Percentiles rank a stretch among this genome's conserved stretches.
These are phyloP conservation scores for Lenzites betulinus DNA, from an alignment of 768 basidiomycete genomes.

Conservation along the genomic window DNA sequence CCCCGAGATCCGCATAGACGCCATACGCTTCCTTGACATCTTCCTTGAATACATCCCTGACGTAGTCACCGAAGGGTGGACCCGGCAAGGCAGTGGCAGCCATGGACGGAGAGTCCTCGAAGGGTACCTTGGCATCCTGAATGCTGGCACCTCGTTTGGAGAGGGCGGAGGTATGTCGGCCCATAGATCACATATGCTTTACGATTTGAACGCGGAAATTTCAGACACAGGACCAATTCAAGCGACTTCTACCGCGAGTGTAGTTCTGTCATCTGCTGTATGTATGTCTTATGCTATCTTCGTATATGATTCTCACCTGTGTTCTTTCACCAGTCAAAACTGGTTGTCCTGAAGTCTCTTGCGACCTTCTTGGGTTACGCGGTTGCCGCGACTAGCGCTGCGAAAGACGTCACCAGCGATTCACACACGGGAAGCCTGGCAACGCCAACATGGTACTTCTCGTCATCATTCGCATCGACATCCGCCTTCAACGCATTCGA, in stretches of 20 bases:
- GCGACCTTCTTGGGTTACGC: slow-evolving; percentile 63
- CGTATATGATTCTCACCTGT: slow-evolving; percentile 5
- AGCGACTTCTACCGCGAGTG: slow-evolving; percentile 64
- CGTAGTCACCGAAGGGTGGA: slow-evolving; percentile 70
- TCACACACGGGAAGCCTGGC: slow-evolving; percentile 15
- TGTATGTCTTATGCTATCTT: slow-evolving; percentile 23
- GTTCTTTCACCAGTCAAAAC: slow-evolving; percentile 59
- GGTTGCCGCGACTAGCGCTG: slow-evolving; percentile 27
- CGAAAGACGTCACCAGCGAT: background rate
- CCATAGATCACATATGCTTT: background rate
- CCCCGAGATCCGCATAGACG: slow-evolving; percentile 91
- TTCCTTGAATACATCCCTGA: slow-evolving; percentile 72
- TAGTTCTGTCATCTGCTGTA: slow-evolving; percentile 66
- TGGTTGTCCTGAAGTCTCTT: slow-evolving; percentile 73
- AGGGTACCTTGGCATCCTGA: slow-evolving; percentile 81
- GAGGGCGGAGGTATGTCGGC: slow-evolving; percentile 50
- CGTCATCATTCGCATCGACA: slow-evolving; percentile 54
- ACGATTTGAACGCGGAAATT: background rate
- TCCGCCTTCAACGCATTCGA: slow-evolving; percentile 60
- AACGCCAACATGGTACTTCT: slow-evolving; percentile 65
- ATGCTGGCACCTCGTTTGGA: slow-evolving; percentile 63
- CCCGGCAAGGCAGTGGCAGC: slow-evolving; percentile 41
- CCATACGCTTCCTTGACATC: slow-evolving; percentile 76
- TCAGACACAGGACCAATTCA: slow-evolving; percentile 35
- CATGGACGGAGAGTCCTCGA: slow-evolving; percentile 70